These are phyloP conservation scores for Tritrichomonas musculus DNA, from an alignment of 208 protist genomes.

Conservation along the genomic window DNA sequence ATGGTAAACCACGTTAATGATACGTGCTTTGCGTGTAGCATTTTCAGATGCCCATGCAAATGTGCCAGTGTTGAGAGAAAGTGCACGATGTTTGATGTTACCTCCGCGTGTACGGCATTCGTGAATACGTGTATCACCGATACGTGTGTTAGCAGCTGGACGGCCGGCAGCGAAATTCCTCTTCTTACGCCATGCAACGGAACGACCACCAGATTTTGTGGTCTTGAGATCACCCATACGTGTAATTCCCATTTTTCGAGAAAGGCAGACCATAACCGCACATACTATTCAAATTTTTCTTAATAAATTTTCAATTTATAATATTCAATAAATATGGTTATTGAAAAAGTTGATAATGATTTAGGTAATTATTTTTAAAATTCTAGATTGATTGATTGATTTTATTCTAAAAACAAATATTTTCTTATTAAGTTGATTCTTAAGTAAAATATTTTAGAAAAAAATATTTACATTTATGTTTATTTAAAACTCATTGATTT, in stretches of 20 bases:
- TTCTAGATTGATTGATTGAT: no score
- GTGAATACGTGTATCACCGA: constrained; percentile 4
- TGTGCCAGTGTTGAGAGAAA: constrained; percentile 2
- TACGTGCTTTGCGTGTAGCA: constrained; percentile 8
- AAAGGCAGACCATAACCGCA: not conserved
- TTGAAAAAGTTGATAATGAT: no score
- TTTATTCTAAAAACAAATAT: no score
- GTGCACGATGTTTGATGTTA: constrained; percentile 15
- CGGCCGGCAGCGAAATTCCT: not conserved
- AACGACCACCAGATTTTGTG: constrained; percentile 16
- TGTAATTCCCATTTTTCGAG: constrained; percentile 27
- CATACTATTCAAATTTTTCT: not conserved
- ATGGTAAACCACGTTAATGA: constrained; percentile 2
- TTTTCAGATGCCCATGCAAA: constrained; percentile 13
- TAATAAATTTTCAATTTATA: not conserved
- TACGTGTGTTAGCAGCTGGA: constrained; percentile 19
- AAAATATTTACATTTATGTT: no score
- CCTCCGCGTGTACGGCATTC: not conserved
- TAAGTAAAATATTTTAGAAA: no score
- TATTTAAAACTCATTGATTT: no score
- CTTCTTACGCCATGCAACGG: not conserved
- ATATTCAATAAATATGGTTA: no score
- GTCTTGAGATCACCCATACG: not conserved
- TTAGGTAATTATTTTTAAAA: no score
- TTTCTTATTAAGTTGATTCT: no score